Evolutionary conservation across 208 protist species (phyloP), one percentile per base, ranked within the genome.

Genomic region (Borovskyia barvae): DNA sequence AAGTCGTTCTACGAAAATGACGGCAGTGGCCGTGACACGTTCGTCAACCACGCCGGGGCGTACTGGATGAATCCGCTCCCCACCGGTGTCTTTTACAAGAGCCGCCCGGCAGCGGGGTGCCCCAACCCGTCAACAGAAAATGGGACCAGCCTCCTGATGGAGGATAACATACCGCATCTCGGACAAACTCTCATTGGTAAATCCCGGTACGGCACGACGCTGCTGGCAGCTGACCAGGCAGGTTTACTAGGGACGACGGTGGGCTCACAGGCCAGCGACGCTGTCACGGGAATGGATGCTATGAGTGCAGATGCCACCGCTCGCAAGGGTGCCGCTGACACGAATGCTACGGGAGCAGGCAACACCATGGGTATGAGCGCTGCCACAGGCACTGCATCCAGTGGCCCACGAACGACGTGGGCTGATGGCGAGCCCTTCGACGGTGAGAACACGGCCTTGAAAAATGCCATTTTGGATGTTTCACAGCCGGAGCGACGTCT

Each of bases 1-100:
- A 52, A 25, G 3, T 47, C 47, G 30, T 75, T 72, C n/a, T 89
- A 85, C 59, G 48, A 77, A 17, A 87, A 79, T 42, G 80, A 80
- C 53, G 78, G 80, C 39, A 84, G 53, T 11, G 87, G 80, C 36
- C 82, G 82, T 26, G 80, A 93, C 42, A 87, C 80, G 12, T 93
- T 85, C 68, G 72, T 93, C 30, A 93, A 93, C 59, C 57, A 93
- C 52, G 80, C 75, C 24, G 82, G 80, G 29, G 78, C 78, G 9
- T 88, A 79, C 68, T 93, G 82, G 82, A 58, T 88, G 41, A 93
- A 93, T 62, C 87, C 87, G 17, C 66, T 93, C 5, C 87, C 87
- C 0, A 67, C 61, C 26, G 83, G 83, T 29, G 57, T 35, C 14
- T 87, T 76, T 43, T 72, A 75, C 40, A 78, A 79, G 54, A 85